These are phyloP conservation scores for Papiliotrema terrestris DNA, from an alignment of 1,284 basidiomycete species.

Conservation along the genomic window DNA sequence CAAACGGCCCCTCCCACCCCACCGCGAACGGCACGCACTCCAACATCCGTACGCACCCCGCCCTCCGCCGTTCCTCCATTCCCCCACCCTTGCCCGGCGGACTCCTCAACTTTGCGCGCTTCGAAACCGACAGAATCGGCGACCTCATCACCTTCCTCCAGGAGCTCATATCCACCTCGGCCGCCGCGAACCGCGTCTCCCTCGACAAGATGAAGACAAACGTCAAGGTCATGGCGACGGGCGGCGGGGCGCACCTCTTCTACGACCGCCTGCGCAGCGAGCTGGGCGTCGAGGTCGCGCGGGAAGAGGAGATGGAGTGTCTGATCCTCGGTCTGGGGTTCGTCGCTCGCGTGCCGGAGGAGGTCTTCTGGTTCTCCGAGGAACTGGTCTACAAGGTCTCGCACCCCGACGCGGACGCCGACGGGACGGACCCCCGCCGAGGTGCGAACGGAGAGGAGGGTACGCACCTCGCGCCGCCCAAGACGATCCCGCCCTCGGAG, in stretches of 20 bases:
- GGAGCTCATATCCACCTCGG: conserved; percentile 80
- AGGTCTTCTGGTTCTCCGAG: conserved; percentile 98
- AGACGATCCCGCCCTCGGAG: conserved; percentile 39
- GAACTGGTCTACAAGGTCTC: conserved; percentile 85
- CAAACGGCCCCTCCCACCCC: conserved; percentile 52
- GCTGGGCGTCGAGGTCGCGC: conserved; percentile 76
- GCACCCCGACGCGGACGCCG: conserved; percentile 52
- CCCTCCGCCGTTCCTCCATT: conserved; percentile 63
- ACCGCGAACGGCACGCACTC: neutral
- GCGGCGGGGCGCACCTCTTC: conserved; percentile 94
- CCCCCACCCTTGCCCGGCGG: conserved; percentile 86
- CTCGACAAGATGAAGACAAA: conserved; percentile 86
- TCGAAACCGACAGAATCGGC: conserved; percentile 87
- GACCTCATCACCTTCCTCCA: conserved; percentile 85
- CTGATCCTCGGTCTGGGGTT: conserved; percentile 96
- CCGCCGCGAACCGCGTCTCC: conserved; percentile 79
- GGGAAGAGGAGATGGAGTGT: conserved; percentile 99
- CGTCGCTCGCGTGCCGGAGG: conserved; percentile 89
- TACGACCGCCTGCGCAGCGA: conserved; percentile 74
- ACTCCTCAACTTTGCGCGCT: conserved; percentile 95
- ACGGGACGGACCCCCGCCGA: no score
- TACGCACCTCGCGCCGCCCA: conserved; percentile 4
- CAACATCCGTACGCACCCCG: conserved; percentile 53
- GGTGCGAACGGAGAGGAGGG: neutral
- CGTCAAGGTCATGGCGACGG: conserved; percentile 97